Conservation (phyloP, 305 asterid species). For the Solanum aculeatissimum region DNA sequence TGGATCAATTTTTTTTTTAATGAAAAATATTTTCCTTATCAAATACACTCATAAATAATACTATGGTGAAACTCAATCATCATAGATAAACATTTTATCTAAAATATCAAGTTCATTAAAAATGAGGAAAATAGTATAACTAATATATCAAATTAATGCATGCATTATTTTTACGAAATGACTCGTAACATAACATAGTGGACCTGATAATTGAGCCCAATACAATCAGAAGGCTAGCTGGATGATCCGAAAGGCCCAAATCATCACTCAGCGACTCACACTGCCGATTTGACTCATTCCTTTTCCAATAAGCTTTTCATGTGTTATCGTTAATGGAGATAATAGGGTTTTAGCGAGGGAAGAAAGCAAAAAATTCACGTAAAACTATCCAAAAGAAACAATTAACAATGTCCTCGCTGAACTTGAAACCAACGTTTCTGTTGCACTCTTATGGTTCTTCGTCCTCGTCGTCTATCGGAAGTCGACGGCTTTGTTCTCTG, state of each 20-base stretch:
- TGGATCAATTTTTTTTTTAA: not conserved
- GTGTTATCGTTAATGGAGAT: constrained; percentile 23
- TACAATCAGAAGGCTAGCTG: not conserved
- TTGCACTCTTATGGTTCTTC: constrained; percentile 23
- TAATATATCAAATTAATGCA: no score
- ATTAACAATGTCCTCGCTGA: constrained; percentile 43
- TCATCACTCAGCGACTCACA: not conserved
- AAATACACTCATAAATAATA: no score
- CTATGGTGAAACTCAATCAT: no score
- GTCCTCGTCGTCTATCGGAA: constrained; percentile 19
- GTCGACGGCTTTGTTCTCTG: constrained; percentile 12
- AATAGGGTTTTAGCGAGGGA: constrained; percentile 11
- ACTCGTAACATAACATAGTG: not conserved
- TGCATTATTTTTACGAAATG: no score
- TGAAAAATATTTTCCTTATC: not conserved
- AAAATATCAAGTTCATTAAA: no score
- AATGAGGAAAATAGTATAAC: no score
- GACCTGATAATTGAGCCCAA: not conserved
- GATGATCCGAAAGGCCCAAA: not conserved
- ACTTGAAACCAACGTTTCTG: constrained; percentile 40
- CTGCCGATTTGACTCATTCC: not conserved
- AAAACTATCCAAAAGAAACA: not conserved
- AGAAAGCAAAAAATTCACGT: not conserved
- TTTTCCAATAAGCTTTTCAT: not conserved
- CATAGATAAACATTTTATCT: no score